Conservation (phyloP, 2,329 filamentous ascomycete genomes). For the Xylaria sp. region DNA sequence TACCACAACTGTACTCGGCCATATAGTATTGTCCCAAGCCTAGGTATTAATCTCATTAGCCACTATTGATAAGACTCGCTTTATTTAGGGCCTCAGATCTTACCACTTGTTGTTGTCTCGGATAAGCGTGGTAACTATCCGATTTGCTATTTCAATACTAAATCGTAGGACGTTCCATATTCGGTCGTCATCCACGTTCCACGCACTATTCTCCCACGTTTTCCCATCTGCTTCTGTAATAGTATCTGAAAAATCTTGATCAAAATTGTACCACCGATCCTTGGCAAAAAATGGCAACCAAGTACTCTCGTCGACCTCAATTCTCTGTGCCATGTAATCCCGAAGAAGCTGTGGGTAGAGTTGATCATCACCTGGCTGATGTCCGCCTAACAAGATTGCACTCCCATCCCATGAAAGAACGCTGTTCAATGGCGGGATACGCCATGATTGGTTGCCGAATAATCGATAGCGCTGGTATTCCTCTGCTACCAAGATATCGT, state of each 20-base stretch:
- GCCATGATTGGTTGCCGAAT: background rate
- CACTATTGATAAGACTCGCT: background rate
- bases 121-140: background rate
- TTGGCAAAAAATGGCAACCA: slow-evolving; percentile 5
- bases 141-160: slow-evolving; percentile 10
- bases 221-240: background rate
- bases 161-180: slow-evolving; percentile 1
- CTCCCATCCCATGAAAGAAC: slow-evolving; percentile 6
- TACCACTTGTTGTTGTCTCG: slow-evolving; percentile 14
- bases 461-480: background rate
- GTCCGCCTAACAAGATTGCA: background rate
- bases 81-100: background rate
- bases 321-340: background rate
- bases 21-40: slow-evolving; percentile 12
- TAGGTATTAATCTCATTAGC: background rate
- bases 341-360: background rate
- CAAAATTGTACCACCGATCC: background rate
- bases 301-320: background rate
- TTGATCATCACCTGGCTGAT: background rate
- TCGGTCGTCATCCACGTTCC: background rate
- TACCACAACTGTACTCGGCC: slow-evolving; percentile 1
- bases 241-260: background rate
- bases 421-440: background rate
- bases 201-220: background rate
- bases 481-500: background rate